These are phyloP conservation scores for Pseudocercospora crystallina DNA, from an alignment of 2,329 filamentous ascomycete species.

Conservation along the genomic window DNA sequence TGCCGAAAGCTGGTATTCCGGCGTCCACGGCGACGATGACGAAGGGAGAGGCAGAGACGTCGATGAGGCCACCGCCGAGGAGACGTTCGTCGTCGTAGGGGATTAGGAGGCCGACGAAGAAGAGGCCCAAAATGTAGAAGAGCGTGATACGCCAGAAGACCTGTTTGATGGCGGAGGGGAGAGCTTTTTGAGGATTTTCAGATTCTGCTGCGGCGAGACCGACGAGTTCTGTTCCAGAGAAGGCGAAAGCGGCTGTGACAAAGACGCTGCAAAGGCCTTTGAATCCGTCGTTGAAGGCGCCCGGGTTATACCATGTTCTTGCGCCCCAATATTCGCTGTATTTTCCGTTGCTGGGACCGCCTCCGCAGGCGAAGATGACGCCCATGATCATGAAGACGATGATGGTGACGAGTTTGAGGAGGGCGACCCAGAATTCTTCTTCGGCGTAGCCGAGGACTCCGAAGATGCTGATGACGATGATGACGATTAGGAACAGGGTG, in stretches of 20 bases:
- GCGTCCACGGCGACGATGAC: constrained; percentile 82
- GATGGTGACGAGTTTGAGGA: constrained; percentile 41
- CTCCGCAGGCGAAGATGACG: constrained; percentile 58
- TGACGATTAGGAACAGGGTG: constrained; percentile 25
- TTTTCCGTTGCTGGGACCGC: constrained; percentile 47
- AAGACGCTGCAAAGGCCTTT: constrained; percentile 64
- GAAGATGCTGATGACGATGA: constrained; percentile 29
- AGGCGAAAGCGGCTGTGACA: constrained; percentile 63
- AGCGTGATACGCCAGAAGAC: constrained; percentile 92
- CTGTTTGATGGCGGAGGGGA: constrained; percentile 86
- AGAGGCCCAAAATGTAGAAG: constrained; percentile 84
- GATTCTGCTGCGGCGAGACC: constrained; percentile 77
- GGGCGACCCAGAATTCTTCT: constrained; percentile 31
- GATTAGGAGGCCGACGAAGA: constrained; percentile 78
- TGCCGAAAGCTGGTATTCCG: constrained; percentile 76
- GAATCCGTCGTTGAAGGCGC: constrained; percentile 56
- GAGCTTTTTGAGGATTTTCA: constrained; percentile 73
- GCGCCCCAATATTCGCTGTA: constrained; percentile 49
- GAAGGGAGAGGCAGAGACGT: constrained; percentile 80
- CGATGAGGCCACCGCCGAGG: constrained; percentile 56
- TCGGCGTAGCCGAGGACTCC: constrained; percentile 32
- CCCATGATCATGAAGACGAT: constrained; percentile 64
- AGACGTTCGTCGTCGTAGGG: constrained; percentile 68
- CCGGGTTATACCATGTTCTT: constrained; percentile 43
- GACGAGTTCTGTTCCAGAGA: constrained; percentile 60